Conservation (phyloP, 306 rosid species). For the Delonix regia region DNA sequence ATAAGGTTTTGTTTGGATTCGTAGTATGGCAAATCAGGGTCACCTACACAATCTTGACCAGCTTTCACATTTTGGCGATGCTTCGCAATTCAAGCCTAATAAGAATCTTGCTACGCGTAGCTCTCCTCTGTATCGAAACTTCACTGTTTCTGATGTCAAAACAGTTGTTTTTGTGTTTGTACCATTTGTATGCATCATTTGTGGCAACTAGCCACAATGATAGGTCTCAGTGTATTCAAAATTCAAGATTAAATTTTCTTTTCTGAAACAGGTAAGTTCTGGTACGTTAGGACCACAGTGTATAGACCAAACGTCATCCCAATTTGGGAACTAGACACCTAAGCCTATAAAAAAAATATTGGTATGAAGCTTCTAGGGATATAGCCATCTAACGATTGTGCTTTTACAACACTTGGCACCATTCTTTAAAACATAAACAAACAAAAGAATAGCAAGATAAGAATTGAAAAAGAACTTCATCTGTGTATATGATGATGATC, state of each 20-base stretch:
- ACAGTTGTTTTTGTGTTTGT: constrained; percentile 35
- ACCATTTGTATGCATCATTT: constrained; percentile 53
- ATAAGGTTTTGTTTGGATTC: constrained; percentile 23
- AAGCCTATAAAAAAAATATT: constrained; percentile 28
- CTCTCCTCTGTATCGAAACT: constrained; percentile 30
- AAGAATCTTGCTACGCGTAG: constrained; percentile 21
- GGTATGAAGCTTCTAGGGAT: constrained; percentile 46
- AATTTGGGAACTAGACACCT: constrained; percentile 40
- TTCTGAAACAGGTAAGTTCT: constrained; percentile 48
- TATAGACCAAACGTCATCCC: constrained; percentile 33
- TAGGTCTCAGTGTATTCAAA: constrained; percentile 31
- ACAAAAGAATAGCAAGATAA: constrained; percentile 36
- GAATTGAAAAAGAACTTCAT: constrained; percentile 40
- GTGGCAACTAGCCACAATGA: constrained; percentile 40
- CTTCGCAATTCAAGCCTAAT: constrained; percentile 18
- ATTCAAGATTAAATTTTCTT: constrained; percentile 47
- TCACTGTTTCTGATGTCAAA: constrained; percentile 18
- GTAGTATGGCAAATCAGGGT: constrained; percentile 38
- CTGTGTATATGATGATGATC: constrained; percentile 52
- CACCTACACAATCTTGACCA: constrained; percentile 17
- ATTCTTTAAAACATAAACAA: constrained; percentile 49
- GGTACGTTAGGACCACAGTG: constrained; percentile 44
- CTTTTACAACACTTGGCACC: constrained; percentile 39
- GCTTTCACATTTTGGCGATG: constrained; percentile 44
- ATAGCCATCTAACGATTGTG: constrained; percentile 35